Evolutionary conservation across 305 asterid species (phyloP).

Genomic region (Ajuga reptans): DNA sequence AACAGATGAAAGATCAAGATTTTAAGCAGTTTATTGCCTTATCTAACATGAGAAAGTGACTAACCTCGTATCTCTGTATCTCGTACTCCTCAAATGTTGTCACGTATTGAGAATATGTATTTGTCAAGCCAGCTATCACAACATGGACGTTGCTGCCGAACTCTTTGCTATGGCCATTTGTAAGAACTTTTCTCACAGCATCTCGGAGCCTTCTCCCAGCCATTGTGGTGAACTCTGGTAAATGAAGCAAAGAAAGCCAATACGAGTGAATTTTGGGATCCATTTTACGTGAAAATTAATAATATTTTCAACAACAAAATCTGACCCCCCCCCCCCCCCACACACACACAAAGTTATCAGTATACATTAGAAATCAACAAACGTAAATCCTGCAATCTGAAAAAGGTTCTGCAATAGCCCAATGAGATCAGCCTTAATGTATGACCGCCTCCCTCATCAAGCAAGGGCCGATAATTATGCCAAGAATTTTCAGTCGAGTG

Average conservation of each 20-base stretch:
- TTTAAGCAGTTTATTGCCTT: background rate
- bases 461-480: background rate
- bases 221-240: conserved; percentile 91
- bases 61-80: conserved; percentile 95
- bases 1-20: no score
- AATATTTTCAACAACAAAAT: background rate
- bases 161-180: conserved; percentile 38
- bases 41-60: conserved; percentile 20
- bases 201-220: conserved; percentile 97
- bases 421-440: background rate
- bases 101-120: conserved; percentile 85
- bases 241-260: background rate
- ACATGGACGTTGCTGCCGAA: conserved; percentile 58
- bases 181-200: conserved; percentile 58
- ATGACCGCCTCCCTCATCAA: background rate
- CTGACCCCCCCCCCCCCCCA: no score
- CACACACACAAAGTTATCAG: no score
- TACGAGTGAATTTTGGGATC: background rate
- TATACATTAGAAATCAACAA: no score
- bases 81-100: conserved; percentile 85
- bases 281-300: conserved; percentile 4
- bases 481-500: background rate
- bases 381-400: background rate
- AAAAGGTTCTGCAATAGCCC: background rate
- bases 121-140: conserved; percentile 91